Conservation (phyloP, 2,329 filamentous ascomycete species). For the Samsoniella hepiali region DNA sequence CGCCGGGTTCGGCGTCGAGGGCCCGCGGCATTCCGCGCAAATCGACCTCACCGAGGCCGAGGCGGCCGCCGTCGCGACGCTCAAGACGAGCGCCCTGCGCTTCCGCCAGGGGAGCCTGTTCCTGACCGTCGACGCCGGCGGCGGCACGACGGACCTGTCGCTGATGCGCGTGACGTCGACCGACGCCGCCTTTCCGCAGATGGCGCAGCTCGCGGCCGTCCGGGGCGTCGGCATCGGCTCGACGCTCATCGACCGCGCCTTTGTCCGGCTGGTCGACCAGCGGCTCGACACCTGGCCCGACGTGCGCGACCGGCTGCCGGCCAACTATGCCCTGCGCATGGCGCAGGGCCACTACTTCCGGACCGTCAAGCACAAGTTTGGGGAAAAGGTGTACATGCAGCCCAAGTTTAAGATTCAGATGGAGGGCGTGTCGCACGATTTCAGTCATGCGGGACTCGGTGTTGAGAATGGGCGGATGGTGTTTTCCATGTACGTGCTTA, state of each 20-base stretch:
- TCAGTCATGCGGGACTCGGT: conserved; percentile 35
- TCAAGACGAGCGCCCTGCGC: conserved; percentile 39
- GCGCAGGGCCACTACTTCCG: conserved; percentile 38
- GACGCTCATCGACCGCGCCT: conserved; percentile 44
- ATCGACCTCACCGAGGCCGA: conserved; percentile 48
- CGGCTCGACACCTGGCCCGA: conserved; percentile 37
- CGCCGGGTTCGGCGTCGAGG: conserved; percentile 48
- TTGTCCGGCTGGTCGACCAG: conserved; percentile 37
- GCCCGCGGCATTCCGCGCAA: conserved; percentile 35
- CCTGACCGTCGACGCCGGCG: conserved; percentile 44
- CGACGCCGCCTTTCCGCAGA: conserved; percentile 27
- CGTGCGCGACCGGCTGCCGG: conserved; percentile 33
- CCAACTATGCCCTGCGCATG: conserved; percentile 36
- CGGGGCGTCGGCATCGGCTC: conserved; percentile 45
- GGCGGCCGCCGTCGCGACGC: conserved; percentile 45
- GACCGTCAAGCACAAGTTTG: conserved; percentile 42
- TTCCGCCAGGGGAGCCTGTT: conserved; percentile 40
- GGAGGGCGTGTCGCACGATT: conserved; percentile 41
- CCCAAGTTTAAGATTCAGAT: conserved; percentile 40
- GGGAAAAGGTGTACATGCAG: conserved; percentile 41
- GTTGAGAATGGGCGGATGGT: conserved; percentile 41
- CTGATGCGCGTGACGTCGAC: conserved; percentile 40
- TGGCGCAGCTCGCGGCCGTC: conserved; percentile 37
- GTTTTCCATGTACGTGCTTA: conserved; percentile 37
- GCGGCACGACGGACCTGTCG: conserved; percentile 45